Conservation (phyloP, 106 monocot species). For the Amphibolis antarctica region DNA sequence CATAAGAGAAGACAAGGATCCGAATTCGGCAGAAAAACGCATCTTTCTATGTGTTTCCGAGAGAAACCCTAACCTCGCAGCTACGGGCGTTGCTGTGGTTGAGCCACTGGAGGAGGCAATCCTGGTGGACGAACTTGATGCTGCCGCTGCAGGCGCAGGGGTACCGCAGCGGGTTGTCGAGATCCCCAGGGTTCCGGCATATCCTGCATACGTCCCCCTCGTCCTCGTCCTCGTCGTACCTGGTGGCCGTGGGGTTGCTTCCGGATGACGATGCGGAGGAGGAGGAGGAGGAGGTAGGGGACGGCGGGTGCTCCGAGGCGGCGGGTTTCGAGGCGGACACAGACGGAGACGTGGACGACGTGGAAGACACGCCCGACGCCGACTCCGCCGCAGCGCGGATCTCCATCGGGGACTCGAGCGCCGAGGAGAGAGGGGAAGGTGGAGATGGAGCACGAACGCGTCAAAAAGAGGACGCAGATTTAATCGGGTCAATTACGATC, state of each 20-base stretch:
- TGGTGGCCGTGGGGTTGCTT: background rate
- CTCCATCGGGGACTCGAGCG: background rate
- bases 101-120: slow-evolving; percentile 99
- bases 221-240: slow-evolving; percentile 69
- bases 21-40: no score
- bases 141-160: slow-evolving; percentile 99
- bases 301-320: background rate
- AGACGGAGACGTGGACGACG: background rate
- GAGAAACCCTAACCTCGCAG: slow-evolving; percentile 65
- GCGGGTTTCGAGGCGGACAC: background rate
- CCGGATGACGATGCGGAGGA: background rate
- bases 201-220: slow-evolving; percentile 99
- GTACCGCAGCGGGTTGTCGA: slow-evolving; percentile 70
- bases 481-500: no score
- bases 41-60: no score
- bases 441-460: background rate
- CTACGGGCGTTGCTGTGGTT: slow-evolving; percentile 94
- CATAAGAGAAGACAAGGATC: background rate
- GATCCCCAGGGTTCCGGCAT: slow-evolving; percentile 85
- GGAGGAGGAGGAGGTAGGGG: background rate
- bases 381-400: background rate
- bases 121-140: slow-evolving; percentile 98
- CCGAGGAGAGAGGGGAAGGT: background rate
- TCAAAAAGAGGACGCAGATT: background rate
- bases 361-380: background rate